Base-by-base conservation (phyloP, 768 basidiomycete genomes). In the Boletus reticuloceps region DNA sequence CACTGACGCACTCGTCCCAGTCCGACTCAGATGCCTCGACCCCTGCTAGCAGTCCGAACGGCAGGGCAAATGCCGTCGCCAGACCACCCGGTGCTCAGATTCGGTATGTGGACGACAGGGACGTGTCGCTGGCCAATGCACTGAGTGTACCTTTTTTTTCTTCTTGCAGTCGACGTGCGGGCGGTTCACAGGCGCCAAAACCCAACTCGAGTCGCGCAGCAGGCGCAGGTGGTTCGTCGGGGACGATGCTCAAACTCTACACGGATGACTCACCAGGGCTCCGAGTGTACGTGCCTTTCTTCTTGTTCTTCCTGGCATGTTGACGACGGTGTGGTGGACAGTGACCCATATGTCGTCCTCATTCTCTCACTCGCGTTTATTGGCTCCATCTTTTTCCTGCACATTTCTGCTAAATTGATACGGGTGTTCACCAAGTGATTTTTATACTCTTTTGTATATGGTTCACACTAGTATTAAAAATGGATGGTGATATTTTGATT, bases 241-340 rank as follows among this genome's bases (percentile, higher is more conserved):
- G 93, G 77, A 99, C 97, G 54, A 98, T 99, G 97, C 83, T 99
- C 68, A 94, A 92, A 76, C 81, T 99, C 5, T 98, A 98, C 83
- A 98, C 97, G 38, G 96, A 98, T 70, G 97, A 98, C 69, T 95
- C 95, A 55, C 93, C 92, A 45, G 97, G 97, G 22, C 82, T 99
- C 51, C 85, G 94, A 81, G 93, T 99, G 97, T 98, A 71, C 71
- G 94, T 88, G 32, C 0, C 37, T 20, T 22, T 22, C 2, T 22
- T 22, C 22, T 47, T 39, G 38, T 25, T n/a, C n/a, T 53, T 31
- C 27, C n/a, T 39, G 38, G 12, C 14, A 50, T 38, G 17, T 43
- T 65, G 34, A 66, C 45, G 52, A 25, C 2, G 38, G 32, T 27
- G 19, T 22, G 38, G 13, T 1, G 37, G 10, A 1, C 44, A 98